These are phyloP conservation scores for Hypoxylon cercidicola DNA, from an alignment of 495 filamentous ascomycete genomes.

Conservation along the genomic window DNA sequence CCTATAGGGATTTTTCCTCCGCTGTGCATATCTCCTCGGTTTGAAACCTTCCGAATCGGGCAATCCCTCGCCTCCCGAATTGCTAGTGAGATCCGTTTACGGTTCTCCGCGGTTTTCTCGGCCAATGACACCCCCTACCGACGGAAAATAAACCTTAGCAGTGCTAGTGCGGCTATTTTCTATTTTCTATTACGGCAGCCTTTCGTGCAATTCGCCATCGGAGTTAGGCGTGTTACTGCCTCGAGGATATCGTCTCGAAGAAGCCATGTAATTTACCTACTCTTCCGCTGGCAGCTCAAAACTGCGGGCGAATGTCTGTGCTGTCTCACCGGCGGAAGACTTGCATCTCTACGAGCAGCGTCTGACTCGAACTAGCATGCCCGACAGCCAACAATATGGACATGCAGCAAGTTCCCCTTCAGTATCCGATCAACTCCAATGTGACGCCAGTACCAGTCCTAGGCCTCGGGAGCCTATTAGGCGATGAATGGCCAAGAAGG, in stretches of 20 bases:
- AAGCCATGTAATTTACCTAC: not conserved
- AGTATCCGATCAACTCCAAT: constrained; percentile 14
- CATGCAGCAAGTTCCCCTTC: constrained; percentile 24
- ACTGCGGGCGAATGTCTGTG: not conserved
- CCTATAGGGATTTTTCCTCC: not conserved
- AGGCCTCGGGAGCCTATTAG: constrained; percentile 9
- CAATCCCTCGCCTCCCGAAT: constrained; percentile 4
- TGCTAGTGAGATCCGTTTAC: not conserved
- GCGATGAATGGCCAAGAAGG: constrained; percentile 9
- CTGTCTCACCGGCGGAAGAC: constrained; percentile 1
- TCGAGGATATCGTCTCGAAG: constrained; percentile 4
- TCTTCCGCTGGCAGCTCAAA: not conserved
- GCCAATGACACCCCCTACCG: constrained; percentile 13
- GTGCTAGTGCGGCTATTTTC: constrained; percentile 8
- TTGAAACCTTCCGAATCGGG: constrained; percentile 10
- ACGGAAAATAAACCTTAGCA: not conserved
- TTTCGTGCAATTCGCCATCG: constrained; percentile 6
- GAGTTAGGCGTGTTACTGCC: not conserved
- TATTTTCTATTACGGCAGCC: not conserved
- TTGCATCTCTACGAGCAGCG: constrained; percentile 6
- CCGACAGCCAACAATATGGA: constrained; percentile 8
- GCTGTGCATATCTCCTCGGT: not conserved
- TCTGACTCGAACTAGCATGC: constrained; percentile 8
- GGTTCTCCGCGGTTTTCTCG: not conserved
- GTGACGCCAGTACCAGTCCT: constrained; percentile 10